Conservation (phyloP, 2,329 filamentous ascomycete species). For the Aspergillus hiratsukae region DNA sequence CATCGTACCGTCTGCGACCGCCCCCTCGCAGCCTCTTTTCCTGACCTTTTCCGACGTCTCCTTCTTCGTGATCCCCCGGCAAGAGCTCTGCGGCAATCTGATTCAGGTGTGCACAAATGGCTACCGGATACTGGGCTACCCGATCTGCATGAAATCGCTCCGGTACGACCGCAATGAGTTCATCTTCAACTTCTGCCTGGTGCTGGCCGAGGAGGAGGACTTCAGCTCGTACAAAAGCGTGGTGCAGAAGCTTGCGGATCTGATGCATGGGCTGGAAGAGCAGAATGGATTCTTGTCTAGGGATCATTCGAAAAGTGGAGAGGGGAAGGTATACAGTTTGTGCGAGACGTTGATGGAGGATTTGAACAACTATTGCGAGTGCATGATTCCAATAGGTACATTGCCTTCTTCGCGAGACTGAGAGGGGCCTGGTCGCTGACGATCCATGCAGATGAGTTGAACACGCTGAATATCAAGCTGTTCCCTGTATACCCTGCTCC, state of each 20-base stretch:
- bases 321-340: conserved; percentile 57
- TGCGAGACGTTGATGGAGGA: conserved; percentile 90
- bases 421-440: conserved; percentile 6
- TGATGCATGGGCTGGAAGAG: conserved; percentile 87
- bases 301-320: conserved; percentile 42
- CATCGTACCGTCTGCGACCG: conserved; percentile 46
- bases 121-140: conserved; percentile 79
- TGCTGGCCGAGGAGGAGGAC: conserved; percentile 66
- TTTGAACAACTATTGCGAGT: conserved; percentile 94
- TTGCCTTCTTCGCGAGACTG: conserved; percentile 2
- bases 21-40: conserved; percentile 56
- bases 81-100: conserved; percentile 90
- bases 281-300: conserved; percentile 72
- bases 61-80: conserved; percentile 89
- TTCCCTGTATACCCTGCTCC: conserved; percentile 79
- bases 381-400: conserved; percentile 92
- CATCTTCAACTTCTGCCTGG: conserved; percentile 95
- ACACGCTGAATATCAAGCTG: conserved; percentile 93
- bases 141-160: conserved; percentile 77
- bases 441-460: conserved; percentile 66
- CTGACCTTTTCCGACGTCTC: conserved; percentile 83
- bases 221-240: conserved; percentile 78
- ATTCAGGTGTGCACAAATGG: conserved; percentile 68
- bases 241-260: conserved; percentile 75
- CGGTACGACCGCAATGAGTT: conserved; percentile 91